Evolutionary conservation across 768 basidiomycete species (phyloP), one percentile per base, ranked within the genome.

Genomic region (Lactifluus subvellereus): DNA sequence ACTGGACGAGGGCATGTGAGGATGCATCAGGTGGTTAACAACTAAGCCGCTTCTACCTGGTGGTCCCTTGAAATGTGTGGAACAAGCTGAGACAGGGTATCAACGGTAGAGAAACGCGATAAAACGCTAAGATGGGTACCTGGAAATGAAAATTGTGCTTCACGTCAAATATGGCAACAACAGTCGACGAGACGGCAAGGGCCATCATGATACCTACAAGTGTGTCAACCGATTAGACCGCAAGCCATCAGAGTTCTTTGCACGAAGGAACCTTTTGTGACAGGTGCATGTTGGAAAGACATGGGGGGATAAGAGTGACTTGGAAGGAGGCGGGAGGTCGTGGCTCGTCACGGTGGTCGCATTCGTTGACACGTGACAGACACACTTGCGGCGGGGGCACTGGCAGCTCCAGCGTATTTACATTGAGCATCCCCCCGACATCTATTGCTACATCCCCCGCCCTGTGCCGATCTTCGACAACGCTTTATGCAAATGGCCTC

Each of bases 111-210:
- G 43, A 50, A 38, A 51, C 14, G 47, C 53, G n/a, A 57, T 43
- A 69, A 35, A 45, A 59, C 38, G 22, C 59, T 55, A 59, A 55
- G 16, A 10, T 52, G 67, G 78, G 66, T 66, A 85, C 88, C 77
- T 90, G 94, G 2, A 97, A 78, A 72, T 94, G 90, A 62, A 93
- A 81, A 72, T 93, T 91, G 69, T 94, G 87, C 72, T 95, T 96
- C 67, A 91, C 76, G 69, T 94, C 93, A 70, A 94, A 88, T 37
- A 96, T 72, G 1, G 90, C 87, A 50, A 80, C 85, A 6, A 84
- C 71, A 59, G 94, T 77, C n/a, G 94, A 91, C 3, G 84, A 80
- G 50, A 90, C 62, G 35, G 84, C 92, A 50, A 83, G 77, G 54
- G 79, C 77, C 60, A 92, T 75, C 85, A 96, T 94, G 62, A 94